Evolutionary conservation across 176 grass and related monocot species (phyloP), one percentile per base, ranked within the genome.

Genomic region (Puya raimondii): DNA sequence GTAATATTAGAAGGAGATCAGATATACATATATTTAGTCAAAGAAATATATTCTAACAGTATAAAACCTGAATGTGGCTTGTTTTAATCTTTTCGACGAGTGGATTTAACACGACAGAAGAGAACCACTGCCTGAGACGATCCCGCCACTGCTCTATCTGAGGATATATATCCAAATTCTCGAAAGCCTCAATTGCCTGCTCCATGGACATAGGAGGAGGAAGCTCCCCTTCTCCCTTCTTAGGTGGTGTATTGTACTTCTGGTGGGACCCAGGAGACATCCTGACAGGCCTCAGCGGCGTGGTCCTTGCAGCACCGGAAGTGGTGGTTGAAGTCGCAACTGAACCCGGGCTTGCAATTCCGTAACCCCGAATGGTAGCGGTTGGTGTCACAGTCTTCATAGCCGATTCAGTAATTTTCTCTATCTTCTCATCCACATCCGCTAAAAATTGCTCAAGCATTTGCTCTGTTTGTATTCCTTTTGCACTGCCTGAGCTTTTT

Each of bases 261-360:
- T 91, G 78, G 77, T 86, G 83, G 47, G 89, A 92, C 16, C 84
- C 80, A 83, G 94, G 89, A 79, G 94, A 97, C 94, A 97, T 97
- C 53, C 84, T 88, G 67, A 89, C 94, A 73, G 89, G 77, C 72
- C 89, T 92, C 74, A 89, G 65, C 52, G 88, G 86, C 74, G 86
- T 96, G 56, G 80, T 85, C 64, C 86, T 87, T 79, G 76, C 64
- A 76, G 89, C 74, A 85, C 86, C 89, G 66, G 89, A 92, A 66
- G 85, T 63, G 61, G 89, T 82, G 65, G 68, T 80, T 48, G 84
- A 82, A 47, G 85, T 76, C 47, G 80, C 71, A 50, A 87, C n/a
- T 12, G 89, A 81, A 53, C 91, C 74, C 72, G 93, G 88, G 71
- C 85, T 96, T 16, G 80, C 80, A 69, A 80, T 57, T 49, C 88